Percentiles rank a stretch among this genome's conserved stretches.
These are phyloP conservation scores for Rhexocercosporidium sp. DNA, from an alignment of 2,329 filamentous ascomycete species.

Conservation along the genomic window DNA sequence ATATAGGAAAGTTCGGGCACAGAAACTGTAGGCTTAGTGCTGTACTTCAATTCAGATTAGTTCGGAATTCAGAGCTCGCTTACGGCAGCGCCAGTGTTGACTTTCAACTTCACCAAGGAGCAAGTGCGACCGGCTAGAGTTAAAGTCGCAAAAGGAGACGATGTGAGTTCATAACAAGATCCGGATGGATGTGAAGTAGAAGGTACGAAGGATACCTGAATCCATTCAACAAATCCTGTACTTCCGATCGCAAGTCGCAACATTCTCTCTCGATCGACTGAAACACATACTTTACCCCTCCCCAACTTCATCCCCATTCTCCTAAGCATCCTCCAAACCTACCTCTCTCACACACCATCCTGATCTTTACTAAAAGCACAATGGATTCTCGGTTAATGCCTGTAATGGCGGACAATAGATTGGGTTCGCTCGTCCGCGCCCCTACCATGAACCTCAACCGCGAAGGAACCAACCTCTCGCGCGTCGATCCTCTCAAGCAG, in stretches of 20 bases:
- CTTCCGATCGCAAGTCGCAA: neutral
- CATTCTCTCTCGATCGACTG: neutral
- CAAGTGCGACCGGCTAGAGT: neutral
- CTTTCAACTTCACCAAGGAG: neutral
- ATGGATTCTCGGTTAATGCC: neutral
- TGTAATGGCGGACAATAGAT: slow-evolving; percentile 1
- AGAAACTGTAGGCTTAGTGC: slow-evolving; percentile 23
- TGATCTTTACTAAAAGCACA: neutral
- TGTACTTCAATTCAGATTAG: no score
- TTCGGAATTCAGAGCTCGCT: neutral
- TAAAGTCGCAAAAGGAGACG: no score
- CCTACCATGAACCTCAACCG: no score
- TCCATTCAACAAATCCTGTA: no score
- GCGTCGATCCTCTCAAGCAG: slow-evolving; percentile 30
- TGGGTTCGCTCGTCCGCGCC: slow-evolving; percentile 8
- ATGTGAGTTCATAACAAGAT: no score
- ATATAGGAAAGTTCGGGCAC: slow-evolving; percentile 38
- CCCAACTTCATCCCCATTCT: neutral
- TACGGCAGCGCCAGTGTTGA: neutral
- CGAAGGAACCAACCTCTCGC: slow-evolving; percentile 23
- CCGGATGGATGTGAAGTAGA: neutral
- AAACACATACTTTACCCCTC: neutral
- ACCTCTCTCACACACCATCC: no score
- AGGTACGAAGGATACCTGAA: neutral
- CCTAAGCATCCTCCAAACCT: neutral